phyloP scores from a whole-genome alignment of 2,329 filamentous ascomycete genomes.

The Ramularia collo-cygni region DNA sequence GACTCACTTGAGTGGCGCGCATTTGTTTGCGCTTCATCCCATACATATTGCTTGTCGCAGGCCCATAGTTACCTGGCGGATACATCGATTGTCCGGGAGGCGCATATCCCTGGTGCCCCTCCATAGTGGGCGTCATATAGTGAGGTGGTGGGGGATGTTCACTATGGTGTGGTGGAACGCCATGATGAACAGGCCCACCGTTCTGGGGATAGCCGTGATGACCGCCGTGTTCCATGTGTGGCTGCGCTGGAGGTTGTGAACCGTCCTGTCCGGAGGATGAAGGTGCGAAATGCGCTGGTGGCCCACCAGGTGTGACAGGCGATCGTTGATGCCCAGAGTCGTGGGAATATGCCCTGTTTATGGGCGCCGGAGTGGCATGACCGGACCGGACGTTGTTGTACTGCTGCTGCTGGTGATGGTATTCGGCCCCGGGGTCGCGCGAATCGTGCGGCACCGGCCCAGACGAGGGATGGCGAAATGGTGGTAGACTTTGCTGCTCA shows the following conservation, averaged over 20 bases:
- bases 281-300: slow-evolving; percentile 11
- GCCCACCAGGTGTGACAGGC: slow-evolving; percentile 29
- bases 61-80: slow-evolving; percentile 17
- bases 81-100: slow-evolving; percentile 23
- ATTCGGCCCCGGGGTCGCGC: slow-evolving; percentile 16
- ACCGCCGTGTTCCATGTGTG: slow-evolving; percentile 25
- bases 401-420: slow-evolving; percentile 24
- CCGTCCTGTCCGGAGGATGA: slow-evolving; percentile 17
- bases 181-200: slow-evolving; percentile 21
- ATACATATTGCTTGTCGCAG: slow-evolving; percentile 20
- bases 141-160: slow-evolving; percentile 20
- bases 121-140: slow-evolving; percentile 26
- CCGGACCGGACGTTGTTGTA: slow-evolving; percentile 27
- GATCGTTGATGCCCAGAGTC: slow-evolving; percentile 28
- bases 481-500: slow-evolving; percentile 22
- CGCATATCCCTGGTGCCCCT: slow-evolving; percentile 22
- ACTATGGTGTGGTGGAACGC: slow-evolving; percentile 21
- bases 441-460: slow-evolving; percentile 21
- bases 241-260: slow-evolving; percentile 18
- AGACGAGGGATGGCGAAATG: slow-evolving; percentile 20
- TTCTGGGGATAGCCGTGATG: slow-evolving; percentile 28
- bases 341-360: slow-evolving; percentile 29
- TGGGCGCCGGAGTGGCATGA: slow-evolving; percentile 30
- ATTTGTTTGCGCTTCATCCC: slow-evolving; percentile 29
- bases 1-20: slow-evolving; percentile 30